Conservation (phyloP, 1,284 basidiomycete genomes). For the Sanghuangporus baumii region DNA sequence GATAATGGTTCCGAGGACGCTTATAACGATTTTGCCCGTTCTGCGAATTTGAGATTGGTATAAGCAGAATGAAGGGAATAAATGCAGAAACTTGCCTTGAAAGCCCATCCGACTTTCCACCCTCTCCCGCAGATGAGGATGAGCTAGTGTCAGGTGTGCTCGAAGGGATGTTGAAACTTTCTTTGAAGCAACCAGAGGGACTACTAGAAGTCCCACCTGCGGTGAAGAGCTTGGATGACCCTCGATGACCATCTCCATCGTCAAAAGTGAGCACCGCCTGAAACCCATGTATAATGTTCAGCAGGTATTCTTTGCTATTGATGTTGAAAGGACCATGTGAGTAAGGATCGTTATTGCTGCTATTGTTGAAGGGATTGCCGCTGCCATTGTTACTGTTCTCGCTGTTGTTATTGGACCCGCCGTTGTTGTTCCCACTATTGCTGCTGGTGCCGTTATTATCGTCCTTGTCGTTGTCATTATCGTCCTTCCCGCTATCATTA, state of each 20-base stretch:
- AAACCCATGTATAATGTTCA: constrained; percentile 34
- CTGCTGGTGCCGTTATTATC: background rate
- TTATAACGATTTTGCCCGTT: background rate
- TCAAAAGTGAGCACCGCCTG: constrained; percentile 38
- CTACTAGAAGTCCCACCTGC: constrained; percentile 12
- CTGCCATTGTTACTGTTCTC: background rate
- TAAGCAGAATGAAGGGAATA: background rate
- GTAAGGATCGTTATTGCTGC: background rate
- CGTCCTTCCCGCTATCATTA: background rate
- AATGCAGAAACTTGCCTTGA: constrained; percentile 3
- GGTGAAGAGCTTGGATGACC: constrained; percentile 25
- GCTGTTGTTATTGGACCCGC: background rate
- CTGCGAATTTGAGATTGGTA: background rate
- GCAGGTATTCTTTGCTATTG: constrained; percentile 29
- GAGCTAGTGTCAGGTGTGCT: background rate
- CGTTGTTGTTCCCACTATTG: background rate
- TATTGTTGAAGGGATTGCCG: background rate
- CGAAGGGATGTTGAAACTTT: constrained; percentile 6
- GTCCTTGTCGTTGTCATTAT: too few species aligned
- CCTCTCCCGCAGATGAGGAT: background rate
- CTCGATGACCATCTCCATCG: constrained; percentile 24
- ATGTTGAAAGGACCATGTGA: background rate
- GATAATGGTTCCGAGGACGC: background rate
- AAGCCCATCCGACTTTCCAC: background rate
- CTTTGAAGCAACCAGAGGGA: constrained; percentile 13